Percentiles rank a stretch among this genome's conserved stretches.
Evolutionary conservation across 768 basidiomycete species (phyloP).

Genomic region (Serendipita vermifera): DNA sequence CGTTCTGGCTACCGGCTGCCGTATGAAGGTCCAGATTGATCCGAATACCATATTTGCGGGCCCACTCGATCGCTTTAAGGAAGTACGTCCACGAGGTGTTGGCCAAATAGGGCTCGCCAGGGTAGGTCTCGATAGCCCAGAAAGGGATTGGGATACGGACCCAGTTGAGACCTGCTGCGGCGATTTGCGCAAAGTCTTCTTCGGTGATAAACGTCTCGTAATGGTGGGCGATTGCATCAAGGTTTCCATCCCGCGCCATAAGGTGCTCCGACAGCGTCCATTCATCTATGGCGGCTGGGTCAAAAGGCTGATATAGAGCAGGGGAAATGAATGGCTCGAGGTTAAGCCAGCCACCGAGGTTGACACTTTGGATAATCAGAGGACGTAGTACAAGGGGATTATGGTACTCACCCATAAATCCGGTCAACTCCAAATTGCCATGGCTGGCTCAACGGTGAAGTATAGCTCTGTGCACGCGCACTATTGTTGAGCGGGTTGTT

Average conservation of each 20-base stretch:
- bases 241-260: slow-evolving; percentile 42
- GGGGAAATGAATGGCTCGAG: slow-evolving; percentile 71
- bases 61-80: slow-evolving; percentile 67
- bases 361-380: slow-evolving; percentile 32
- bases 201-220: slow-evolving; percentile 81
- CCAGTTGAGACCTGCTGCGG: slow-evolving; percentile 78
- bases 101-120: slow-evolving; percentile 62
- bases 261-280: slow-evolving; percentile 54
- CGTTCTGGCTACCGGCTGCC: slow-evolving; percentile 69
- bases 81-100: slow-evolving; percentile 72
- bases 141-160: slow-evolving; percentile 68
- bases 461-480: slow-evolving; percentile 67
- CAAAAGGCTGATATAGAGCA: slow-evolving; percentile 47
- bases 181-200: slow-evolving; percentile 78
- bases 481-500: slow-evolving; percentile 62
- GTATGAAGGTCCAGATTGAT: slow-evolving; percentile 71
- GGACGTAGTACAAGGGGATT: slow-evolving; percentile 14
- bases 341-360: slow-evolving; percentile 63
- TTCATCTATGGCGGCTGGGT: slow-evolving; percentile 39
- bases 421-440: slow-evolving; percentile 60
- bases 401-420: slow-evolving; percentile 40
- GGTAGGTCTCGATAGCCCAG: slow-evolving; percentile 73
- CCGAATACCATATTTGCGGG: slow-evolving; percentile 75
- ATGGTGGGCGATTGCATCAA: slow-evolving; percentile 58
- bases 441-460: slow-evolving; percentile 58